phyloP scores from a whole-genome alignment of 2,329 filamentous ascomycete genomes.

The Botrytis cinerea region DNA sequence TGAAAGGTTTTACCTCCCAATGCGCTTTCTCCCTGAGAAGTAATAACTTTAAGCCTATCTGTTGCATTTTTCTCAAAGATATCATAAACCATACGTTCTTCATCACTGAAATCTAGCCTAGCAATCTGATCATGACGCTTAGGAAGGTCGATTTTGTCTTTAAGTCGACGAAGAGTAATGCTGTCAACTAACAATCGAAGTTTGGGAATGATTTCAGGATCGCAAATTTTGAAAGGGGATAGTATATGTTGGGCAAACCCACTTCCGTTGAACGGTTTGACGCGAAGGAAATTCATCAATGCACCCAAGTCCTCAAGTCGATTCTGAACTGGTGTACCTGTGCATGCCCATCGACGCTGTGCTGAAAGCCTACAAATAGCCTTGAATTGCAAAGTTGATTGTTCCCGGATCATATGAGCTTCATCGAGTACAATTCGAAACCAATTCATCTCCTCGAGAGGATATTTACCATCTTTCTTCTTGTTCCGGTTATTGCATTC shows the following conservation, averaged over 20 bases:
- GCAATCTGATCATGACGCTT: slow-evolving; percentile 71
- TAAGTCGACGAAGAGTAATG: slow-evolving; percentile 88
- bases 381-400: slow-evolving; percentile 77
- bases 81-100: slow-evolving; percentile 78
- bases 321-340: slow-evolving; percentile 94
- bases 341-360: slow-evolving; percentile 91
- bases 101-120: slow-evolving; percentile 70
- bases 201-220: slow-evolving; percentile 80
- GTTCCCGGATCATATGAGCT: slow-evolving; percentile 90
- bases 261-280: slow-evolving; percentile 80
- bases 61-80: slow-evolving; percentile 81
- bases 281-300: slow-evolving; percentile 78
- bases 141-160: slow-evolving; percentile 86
- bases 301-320: slow-evolving; percentile 86
- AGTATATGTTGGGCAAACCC: slow-evolving; percentile 81
- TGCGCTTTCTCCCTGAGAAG: slow-evolving; percentile 62
- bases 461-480: slow-evolving; percentile 59
- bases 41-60: slow-evolving; percentile 76
- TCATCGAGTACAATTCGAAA: slow-evolving; percentile 94
- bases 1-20: slow-evolving; percentile 88
- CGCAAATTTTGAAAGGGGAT: slow-evolving; percentile 81
- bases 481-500: slow-evolving; percentile 69
- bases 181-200: slow-evolving; percentile 88
- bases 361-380: slow-evolving; percentile 79
- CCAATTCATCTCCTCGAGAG: slow-evolving; percentile 80